These are phyloP conservation scores for Dipteronia sinensis DNA, from an alignment of 345 rosid species.

Conservation along the genomic window DNA sequence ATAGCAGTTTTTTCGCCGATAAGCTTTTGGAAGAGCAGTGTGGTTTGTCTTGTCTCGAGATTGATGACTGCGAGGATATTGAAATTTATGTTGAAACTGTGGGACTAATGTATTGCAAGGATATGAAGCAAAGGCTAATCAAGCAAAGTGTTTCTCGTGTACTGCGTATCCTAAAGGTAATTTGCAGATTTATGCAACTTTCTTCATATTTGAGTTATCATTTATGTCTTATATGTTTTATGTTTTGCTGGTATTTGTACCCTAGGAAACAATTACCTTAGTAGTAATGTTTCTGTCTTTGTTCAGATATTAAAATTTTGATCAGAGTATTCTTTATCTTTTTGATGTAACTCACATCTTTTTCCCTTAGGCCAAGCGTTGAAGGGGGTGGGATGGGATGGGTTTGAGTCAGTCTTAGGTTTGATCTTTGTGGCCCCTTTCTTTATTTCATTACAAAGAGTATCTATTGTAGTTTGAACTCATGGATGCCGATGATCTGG, in stretches of 20 bases:
- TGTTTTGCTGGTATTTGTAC: conserved; percentile 11
- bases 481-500: neutral
- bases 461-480: neutral
- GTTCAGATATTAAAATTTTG: neutral
- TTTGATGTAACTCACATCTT: neutral
- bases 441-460: neutral
- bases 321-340: neutral
- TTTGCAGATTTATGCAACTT: conserved; percentile 12
- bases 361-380: neutral
- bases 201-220: conserved; percentile 13
- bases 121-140: conserved; percentile 89
- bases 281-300: neutral
- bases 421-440: neutral
- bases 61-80: conserved; percentile 83
- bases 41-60: conserved; percentile 67
- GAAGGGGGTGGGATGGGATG: neutral
- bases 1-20: conserved; percentile 68
- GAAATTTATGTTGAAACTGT: conserved; percentile 94
- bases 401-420: neutral
- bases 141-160: conserved; percentile 88
- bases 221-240: neutral
- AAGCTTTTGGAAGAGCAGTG: conserved; percentile 62
- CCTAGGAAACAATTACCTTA: neutral
- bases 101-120: conserved; percentile 95
- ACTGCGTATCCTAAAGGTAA: conserved; percentile 91